Percentiles rank a stretch among this genome's conserved stretches.
Conservation (phyloP, 164 flowering plant species). For the Protea cynaroides region DNA sequence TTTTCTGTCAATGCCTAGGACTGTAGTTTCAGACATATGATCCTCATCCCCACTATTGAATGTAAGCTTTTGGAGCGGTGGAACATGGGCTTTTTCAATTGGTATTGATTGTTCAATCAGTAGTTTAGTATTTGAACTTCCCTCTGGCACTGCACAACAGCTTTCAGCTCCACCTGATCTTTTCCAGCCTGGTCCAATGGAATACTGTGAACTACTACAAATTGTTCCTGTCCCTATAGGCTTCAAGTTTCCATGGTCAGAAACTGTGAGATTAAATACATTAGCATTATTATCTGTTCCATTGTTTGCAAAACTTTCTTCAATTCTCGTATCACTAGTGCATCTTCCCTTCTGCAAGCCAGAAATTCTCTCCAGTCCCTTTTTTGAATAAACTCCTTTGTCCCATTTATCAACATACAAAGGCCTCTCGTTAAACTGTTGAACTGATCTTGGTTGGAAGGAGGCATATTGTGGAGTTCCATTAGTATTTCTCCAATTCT, state of each 20-base stretch:
- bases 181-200: slow-evolving; percentile 4
- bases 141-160: not conserved
- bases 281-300: slow-evolving; percentile 3
- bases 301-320: slow-evolving; percentile 3
- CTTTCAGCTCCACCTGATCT: slow-evolving; percentile 2
- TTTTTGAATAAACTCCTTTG: slow-evolving; percentile 10
- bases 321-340: slow-evolving; percentile 2
- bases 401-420: slow-evolving; percentile 15
- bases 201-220: slow-evolving; percentile 17
- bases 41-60: not conserved
- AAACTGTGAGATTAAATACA: slow-evolving; percentile 10
- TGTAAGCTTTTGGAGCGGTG: not conserved
- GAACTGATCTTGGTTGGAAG: not conserved
- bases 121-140: not conserved
- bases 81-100: not conserved
- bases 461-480: not conserved
- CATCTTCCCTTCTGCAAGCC: not conserved
- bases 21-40: not conserved
- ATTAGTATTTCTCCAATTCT: slow-evolving; percentile 3
- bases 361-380: slow-evolving; percentile 5
- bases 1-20: slow-evolving; percentile 1
- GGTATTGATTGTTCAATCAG: not conserved
- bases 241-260: slow-evolving; percentile 11
- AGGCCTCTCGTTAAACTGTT: slow-evolving; percentile 9
- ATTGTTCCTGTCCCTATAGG: slow-evolving; percentile 29